Evolutionary conservation across 2,329 filamentous ascomycete genomes (phyloP), one percentile per base, ranked within the genome.

Genomic region (Claviceps arundinis): DNA sequence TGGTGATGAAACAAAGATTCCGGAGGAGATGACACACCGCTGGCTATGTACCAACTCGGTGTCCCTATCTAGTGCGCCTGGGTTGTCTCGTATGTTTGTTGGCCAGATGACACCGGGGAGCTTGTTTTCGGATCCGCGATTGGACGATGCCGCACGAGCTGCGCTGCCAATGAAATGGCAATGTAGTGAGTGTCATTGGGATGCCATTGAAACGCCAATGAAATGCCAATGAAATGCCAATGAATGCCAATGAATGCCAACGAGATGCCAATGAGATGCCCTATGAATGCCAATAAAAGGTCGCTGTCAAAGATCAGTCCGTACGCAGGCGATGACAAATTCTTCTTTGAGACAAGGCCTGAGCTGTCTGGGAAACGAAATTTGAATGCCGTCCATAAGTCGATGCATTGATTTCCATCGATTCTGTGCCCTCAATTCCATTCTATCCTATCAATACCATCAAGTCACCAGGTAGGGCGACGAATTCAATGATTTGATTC

Each of bases 21-120:
- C 8, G 30, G 30, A 34, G 26, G 30, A 34, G 30, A 34, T 34
- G 30, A 34, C 30, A 11, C 30, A 34, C 30, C 30, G 30, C 30
- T 34, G 30, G 30, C 30, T 11, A n/a, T n/a, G n/a, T n/a, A 11
- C 30, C 30, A 34, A 34, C 8, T 34, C 30, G 30, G 9, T 11
- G 8, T 34, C 1, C 30, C 30, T 34, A 2, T 5, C 24, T 34
- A 34, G 30, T 30, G 26, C 30, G 30, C 30, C 30, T 34, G 30
- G 30, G 30, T 34, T 34, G 30, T 34, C 30, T 34, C 30, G 30
- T 34, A 34, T 34, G 30, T 34, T 34, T 11, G 9, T 34, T 34
- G 22, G 13, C 42, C 54, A 51, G 48, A 51, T 55, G 54, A 19
- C 19, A 48, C 16, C 45, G 40, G 48, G 26, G 44, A 51, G 41